A percentile compares a stretch with the other conserved stretches of the same genome.
Evolutionary conservation across 2,329 filamentous ascomycete genomes (phyloP).

Genomic region (Claviceps spartinae): DNA sequence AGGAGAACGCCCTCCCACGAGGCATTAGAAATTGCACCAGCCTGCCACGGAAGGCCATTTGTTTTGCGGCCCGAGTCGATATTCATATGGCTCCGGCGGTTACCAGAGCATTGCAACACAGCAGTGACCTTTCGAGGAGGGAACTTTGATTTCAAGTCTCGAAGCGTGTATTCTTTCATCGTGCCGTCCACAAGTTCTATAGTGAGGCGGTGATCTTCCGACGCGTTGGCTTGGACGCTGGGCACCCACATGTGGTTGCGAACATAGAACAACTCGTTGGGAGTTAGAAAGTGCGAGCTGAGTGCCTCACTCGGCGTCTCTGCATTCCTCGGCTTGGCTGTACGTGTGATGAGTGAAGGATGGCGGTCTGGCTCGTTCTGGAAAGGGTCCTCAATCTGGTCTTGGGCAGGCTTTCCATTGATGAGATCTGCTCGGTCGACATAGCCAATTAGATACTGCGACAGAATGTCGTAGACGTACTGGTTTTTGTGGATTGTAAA

Average conservation of each 20-base stretch:
- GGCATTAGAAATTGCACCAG: constrained; percentile 47
- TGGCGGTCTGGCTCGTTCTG: constrained; percentile 39
- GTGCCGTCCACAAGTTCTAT: constrained; percentile 44
- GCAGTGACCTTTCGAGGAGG: constrained; percentile 37
- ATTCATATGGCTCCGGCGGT: constrained; percentile 47
- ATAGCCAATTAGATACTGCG: constrained; percentile 50
- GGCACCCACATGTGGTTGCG: constrained; percentile 54
- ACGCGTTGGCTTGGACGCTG: constrained; percentile 23
- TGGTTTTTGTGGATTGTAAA: constrained; percentile 55
- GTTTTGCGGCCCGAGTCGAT: constrained; percentile 27
- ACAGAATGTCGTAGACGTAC: constrained; percentile 50
- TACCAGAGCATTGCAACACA: constrained; percentile 47
- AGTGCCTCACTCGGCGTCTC: constrained; percentile 41
- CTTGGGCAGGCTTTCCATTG: constrained; percentile 38
- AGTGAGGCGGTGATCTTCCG: constrained; percentile 31
- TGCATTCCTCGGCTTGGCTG: constrained; percentile 44
- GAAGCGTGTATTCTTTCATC: constrained; percentile 36
- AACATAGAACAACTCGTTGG: constrained; percentile 43
- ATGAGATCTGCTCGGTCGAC: constrained; percentile 45
- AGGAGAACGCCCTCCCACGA: constrained; percentile 44
- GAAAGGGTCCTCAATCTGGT: constrained; percentile 48
- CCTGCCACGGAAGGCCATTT: constrained; percentile 45
- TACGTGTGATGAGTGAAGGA: constrained; percentile 34
- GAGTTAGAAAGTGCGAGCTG: constrained; percentile 36
- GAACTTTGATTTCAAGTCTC: constrained; percentile 40